Conservation (phyloP, 805 yeast genomes). For the Maudiozyma serrabonitensis region DNA sequence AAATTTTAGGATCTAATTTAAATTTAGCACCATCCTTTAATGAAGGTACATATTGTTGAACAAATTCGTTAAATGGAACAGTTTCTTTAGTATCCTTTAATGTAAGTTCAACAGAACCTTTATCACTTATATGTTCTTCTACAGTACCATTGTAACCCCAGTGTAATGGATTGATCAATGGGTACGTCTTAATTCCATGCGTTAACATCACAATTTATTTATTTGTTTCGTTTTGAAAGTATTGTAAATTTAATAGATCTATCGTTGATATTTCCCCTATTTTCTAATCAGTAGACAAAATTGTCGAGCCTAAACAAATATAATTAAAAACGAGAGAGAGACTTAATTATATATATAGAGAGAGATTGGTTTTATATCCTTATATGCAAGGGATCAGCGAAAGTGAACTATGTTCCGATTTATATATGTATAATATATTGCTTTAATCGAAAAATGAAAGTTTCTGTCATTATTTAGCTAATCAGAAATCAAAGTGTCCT, state of each 20-base stretch:
- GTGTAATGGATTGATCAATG: conserved; percentile 23
- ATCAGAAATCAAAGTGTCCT: too few relatives aligned
- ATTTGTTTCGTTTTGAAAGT: neutral
- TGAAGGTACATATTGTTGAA: conserved; percentile 32
- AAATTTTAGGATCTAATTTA: conserved; percentile 51
- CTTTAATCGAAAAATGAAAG: too few relatives aligned
- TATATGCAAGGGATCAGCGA: too few relatives aligned
- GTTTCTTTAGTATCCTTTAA: conserved; percentile 13
- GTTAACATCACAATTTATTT: neutral
- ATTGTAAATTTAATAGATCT: too few relatives aligned
- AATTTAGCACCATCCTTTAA: conserved; percentile 40
- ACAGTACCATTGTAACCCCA: conserved; percentile 30
- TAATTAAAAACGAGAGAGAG: too few relatives aligned
- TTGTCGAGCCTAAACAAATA: too few relatives aligned
- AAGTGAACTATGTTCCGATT: too few relatives aligned
- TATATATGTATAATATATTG: too few relatives aligned
- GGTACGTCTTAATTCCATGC: conserved; percentile 7
- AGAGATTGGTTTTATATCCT: too few relatives aligned
- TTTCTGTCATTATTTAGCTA: too few relatives aligned
- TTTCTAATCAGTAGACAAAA: too few relatives aligned
- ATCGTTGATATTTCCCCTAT: neutral
- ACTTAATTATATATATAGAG: too few relatives aligned
- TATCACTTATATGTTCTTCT: conserved; percentile 16
- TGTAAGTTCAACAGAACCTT: conserved; percentile 17
- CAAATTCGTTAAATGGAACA: conserved; percentile 16